Base-by-base conservation (phyloP, 371 early-diverging fungal genomes). In the Rhizopus delemar region DNA sequence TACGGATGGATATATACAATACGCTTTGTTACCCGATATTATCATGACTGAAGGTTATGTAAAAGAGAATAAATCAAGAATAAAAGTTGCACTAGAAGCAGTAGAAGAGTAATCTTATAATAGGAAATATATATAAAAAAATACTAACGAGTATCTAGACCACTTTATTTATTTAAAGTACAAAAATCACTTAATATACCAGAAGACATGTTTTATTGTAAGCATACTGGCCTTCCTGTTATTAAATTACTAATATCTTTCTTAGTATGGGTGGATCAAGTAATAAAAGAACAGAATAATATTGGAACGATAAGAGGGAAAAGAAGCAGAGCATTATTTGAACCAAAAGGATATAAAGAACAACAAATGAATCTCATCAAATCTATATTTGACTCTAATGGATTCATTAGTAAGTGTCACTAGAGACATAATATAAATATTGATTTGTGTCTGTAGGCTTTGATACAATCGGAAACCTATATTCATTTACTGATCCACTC, bases 121-220 rank as follows among this genome's bases (percentile, higher is more conserved):
- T 8, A 43, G 13, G 4, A 2, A 39, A 43, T 13, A 43, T 13
- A 43, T 3, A 43, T 11, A 43, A 15, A 43, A n/a, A 43, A 43
- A 5, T 5, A 43, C 15, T 16, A 53, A 22, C 41, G 9, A 34
- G 51, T 31, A 15, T 3, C 1, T 41, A 64, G 65, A 46, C 56
- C 59, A 1, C 29, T 11, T 9, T 39, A 51, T 31, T 51, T 59
- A 48, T 64, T 59, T 35, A 66, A 62, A 15, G 46, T 66, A 29
- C 67, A 66, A n/a, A 66, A 62, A 41, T 51, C 62, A 32, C 41
- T 54, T 13, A 13, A 46, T 33, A 62, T 63, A 6, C 59, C 41
- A 41, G 68, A 67, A 49, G 68, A 67, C 31, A 32, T 67, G 29
- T 67, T 67, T 49, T 67, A 67, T 38, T 32, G 68, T 67, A 67